phyloP scores from a whole-genome alignment of 352 stramenopile genomes.

The Phytophthora tubulina region DNA sequence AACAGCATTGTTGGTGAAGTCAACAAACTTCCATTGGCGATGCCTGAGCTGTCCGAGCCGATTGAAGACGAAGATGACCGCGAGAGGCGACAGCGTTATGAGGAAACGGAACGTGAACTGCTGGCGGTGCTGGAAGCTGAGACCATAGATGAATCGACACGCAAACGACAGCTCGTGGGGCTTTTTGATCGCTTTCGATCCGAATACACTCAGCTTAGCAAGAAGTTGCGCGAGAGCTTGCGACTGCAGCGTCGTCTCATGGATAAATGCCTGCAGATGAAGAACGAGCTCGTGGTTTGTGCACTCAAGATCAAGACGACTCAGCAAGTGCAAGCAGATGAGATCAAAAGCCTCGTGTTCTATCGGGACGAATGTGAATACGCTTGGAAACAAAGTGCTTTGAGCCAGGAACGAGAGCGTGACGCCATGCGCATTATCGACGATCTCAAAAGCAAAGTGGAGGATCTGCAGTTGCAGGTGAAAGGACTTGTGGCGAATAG shows the following conservation, averaged over 20 bases:
- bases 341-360: slow-evolving; percentile 77
- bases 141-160: slow-evolving; percentile 54
- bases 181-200: slow-evolving; percentile 75
- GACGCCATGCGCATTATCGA: slow-evolving; percentile 77
- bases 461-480: slow-evolving; percentile 62
- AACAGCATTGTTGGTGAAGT: neutral
- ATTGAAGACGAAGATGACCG: slow-evolving; percentile 38
- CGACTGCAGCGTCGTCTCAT: slow-evolving; percentile 62
- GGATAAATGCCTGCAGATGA: slow-evolving; percentile 79
- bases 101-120: slow-evolving; percentile 61
- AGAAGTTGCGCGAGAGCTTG: slow-evolving; percentile 61
- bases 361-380: slow-evolving; percentile 82
- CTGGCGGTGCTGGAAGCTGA: slow-evolving; percentile 60
- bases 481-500: slow-evolving; percentile 49
- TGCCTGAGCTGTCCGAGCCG: neutral
- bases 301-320: slow-evolving; percentile 65
- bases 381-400: slow-evolving; percentile 65
- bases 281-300: slow-evolving; percentile 70
- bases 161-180: slow-evolving; percentile 67
- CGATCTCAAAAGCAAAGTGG: slow-evolving; percentile 68
- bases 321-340: slow-evolving; percentile 72
- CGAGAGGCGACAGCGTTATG: slow-evolving; percentile 46
- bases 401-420: slow-evolving; percentile 67
- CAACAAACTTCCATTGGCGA: neutral
- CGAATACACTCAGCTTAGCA: slow-evolving; percentile 72